A percentile compares a stretch with the other conserved stretches of the same genome.
phyloP scores from a whole-genome alignment of 306 rosid genomes.

The Calophaca sinica region DNA sequence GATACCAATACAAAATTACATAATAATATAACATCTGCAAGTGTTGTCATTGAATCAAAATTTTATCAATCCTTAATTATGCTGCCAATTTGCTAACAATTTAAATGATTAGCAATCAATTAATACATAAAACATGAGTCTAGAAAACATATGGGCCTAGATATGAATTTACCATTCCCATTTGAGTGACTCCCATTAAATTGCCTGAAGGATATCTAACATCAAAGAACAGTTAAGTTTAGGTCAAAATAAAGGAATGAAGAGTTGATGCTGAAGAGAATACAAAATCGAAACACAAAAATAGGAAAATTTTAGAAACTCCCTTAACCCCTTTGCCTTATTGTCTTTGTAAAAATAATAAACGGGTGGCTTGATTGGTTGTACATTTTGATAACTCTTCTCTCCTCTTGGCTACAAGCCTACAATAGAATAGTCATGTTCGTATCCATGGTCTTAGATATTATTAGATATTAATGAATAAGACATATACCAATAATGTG shows the following conservation, averaged over 20 bases:
- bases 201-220: slow-evolving; percentile 14
- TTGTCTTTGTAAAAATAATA: slow-evolving; percentile 9
- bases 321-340: neutral
- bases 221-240: neutral
- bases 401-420: slow-evolving; percentile 3
- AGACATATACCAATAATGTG: neutral
- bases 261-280: slow-evolving; percentile 35
- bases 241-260: slow-evolving; percentile 32
- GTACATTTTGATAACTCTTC: slow-evolving; percentile 22
- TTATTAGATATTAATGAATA: slow-evolving; percentile 17
- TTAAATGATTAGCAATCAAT: slow-evolving; percentile 28
- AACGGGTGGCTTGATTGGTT: slow-evolving; percentile 28
- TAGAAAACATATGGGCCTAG: neutral
- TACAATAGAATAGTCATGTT: slow-evolving; percentile 7
- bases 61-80: slow-evolving; percentile 23
- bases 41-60: slow-evolving; percentile 4
- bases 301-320: slow-evolving; percentile 22
- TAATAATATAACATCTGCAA: neutral
- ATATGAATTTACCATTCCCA: slow-evolving; percentile 35
- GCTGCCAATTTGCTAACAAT: slow-evolving; percentile 20
- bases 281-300: neutral
- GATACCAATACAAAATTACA: slow-evolving; percentile 26
- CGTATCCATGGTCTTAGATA: slow-evolving; percentile 8
- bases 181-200: slow-evolving; percentile 27
- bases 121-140: slow-evolving; percentile 6